A percentile compares a stretch with the other conserved stretches of the same genome.
Conservation (phyloP, 768 basidiomycete genomes). For the Calocybe gangraenosa region DNA sequence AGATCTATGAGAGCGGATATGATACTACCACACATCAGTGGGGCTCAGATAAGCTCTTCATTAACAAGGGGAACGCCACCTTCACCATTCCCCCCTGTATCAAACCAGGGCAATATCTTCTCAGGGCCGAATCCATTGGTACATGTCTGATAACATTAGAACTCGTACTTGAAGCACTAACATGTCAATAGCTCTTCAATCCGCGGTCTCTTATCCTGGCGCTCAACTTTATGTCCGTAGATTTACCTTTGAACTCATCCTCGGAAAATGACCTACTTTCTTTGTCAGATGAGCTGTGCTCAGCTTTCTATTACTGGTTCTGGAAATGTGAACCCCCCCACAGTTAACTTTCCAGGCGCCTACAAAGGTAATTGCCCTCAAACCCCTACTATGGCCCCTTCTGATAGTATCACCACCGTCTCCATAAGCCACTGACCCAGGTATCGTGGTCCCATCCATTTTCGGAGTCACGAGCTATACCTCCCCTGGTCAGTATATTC, state of each 20-base stretch:
- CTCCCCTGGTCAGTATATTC: slow-evolving; percentile 5
- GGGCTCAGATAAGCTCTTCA: slow-evolving; percentile 37
- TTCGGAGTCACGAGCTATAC: slow-evolving; percentile 21
- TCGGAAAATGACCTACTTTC: not conserved
- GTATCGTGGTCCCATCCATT: slow-evolving; percentile 26
- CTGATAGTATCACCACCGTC: not conserved
- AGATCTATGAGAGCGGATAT: slow-evolving; percentile 33
- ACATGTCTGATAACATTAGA: not conserved
- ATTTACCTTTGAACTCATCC: not conserved
- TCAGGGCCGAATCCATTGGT: slow-evolving; percentile 42
- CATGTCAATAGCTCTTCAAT: slow-evolving; percentile 20
- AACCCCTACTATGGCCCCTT: not conserved
- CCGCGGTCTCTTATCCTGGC: slow-evolving; percentile 33
- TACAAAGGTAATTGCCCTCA: not conserved
- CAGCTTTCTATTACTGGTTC: slow-evolving; percentile 12
- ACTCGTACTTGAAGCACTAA: not conserved
- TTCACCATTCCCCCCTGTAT: slow-evolving; percentile 39
- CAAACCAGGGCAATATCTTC: slow-evolving; percentile 34
- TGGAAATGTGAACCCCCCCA: slow-evolving; percentile 4
- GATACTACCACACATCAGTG: slow-evolving; percentile 24
- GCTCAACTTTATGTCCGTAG: slow-evolving; percentile 38
- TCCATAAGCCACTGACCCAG: slow-evolving; percentile 22
- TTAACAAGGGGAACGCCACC: slow-evolving; percentile 38
- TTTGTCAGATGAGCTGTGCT: slow-evolving; percentile 22
- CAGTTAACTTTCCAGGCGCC: slow-evolving; percentile 5